Percentiles rank a stretch among this genome's conserved stretches.
Evolutionary conservation across 805 yeast genomes (phyloP).

Genomic region (Zygotorulaspora chibaensis): DNA sequence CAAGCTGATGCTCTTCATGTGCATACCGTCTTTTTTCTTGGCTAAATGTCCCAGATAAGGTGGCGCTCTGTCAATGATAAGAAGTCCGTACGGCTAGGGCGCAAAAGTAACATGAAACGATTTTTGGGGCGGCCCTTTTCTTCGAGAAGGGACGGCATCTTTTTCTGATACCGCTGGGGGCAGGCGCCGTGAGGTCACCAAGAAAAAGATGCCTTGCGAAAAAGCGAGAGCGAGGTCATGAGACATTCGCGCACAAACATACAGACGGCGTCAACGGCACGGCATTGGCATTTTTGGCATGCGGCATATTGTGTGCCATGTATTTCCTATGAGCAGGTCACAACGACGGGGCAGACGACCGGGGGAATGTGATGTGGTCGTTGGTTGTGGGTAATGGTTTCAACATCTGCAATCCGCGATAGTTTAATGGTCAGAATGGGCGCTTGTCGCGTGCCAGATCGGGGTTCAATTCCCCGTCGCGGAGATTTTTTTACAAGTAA

Average conservation of each 20-base stretch:
- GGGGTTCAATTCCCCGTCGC: conserved; percentile 19
- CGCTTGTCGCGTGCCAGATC: conserved; percentile 19
- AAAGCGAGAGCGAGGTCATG: neutral
- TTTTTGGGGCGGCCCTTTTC: too few relatives aligned
- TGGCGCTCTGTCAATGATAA: too few relatives aligned
- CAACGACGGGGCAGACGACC: neutral
- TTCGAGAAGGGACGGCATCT: too few relatives aligned
- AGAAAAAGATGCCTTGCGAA: neutral
- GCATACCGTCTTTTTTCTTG: too few relatives aligned
- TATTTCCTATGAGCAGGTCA: too few relatives aligned
- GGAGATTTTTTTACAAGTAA: conserved; percentile 8
- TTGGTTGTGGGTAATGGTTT: neutral
- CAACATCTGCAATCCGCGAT: conserved; percentile 6
- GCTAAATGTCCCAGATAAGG: too few relatives aligned
- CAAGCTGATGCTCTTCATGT: too few relatives aligned
- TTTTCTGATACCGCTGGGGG: too few relatives aligned
- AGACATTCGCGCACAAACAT: neutral
- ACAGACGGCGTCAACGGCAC: neutral
- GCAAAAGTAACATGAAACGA: too few relatives aligned
- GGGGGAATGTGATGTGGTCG: neutral
- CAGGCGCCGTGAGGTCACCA: too few relatives aligned
- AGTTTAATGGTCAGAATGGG: conserved; percentile 17
- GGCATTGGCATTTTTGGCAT: neutral
- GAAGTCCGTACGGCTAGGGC: too few relatives aligned
- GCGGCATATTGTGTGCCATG: neutral